These are phyloP conservation scores for Agroathelia rolfsii DNA, from an alignment of 1,284 basidiomycete genomes.

Conservation along the genomic window DNA sequence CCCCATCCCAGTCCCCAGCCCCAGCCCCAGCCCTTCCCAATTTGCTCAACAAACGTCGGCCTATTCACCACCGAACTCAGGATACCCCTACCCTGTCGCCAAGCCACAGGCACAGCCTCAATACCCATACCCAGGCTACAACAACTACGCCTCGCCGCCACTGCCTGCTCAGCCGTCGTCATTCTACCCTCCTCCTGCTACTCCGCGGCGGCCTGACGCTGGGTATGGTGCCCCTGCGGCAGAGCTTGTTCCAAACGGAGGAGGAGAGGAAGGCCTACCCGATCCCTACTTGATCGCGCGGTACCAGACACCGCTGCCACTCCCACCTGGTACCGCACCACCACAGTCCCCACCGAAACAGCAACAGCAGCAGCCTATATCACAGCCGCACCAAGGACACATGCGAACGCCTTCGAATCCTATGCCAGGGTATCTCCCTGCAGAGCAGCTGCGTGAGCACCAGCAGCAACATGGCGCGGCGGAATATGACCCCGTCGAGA, in stretches of 20 bases:
- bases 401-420: conserved; percentile 2
- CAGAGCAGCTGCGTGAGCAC: conserved; percentile 2
- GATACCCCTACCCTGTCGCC: too few species aligned
- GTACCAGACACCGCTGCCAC: conserved; percentile 41
- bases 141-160: conserved; percentile 4
- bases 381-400: conserved; percentile 12
- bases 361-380: conserved; percentile 4
- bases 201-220: background rate
- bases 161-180: conserved; percentile 5
- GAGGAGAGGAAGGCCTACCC: conserved; percentile 12
- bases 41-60: too few species aligned
- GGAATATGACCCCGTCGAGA: conserved; percentile 3
- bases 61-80: too few species aligned
- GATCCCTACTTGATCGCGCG: conserved; percentile 16
- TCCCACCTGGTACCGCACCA: conserved; percentile 26
- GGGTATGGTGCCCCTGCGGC: conserved; percentile 1
- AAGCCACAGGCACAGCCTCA: conserved; percentile 21
- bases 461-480: background rate
- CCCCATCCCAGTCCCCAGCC: too few species aligned
- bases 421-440: conserved; percentile 2
- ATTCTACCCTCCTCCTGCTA: background rate
- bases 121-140: conserved; percentile 11
- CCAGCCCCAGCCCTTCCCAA: too few species aligned
- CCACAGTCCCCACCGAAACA: conserved; percentile 4
- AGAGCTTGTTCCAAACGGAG: too few species aligned